Conservation (phyloP, 306 rosid species). For the Coriaria nepalensis region DNA sequence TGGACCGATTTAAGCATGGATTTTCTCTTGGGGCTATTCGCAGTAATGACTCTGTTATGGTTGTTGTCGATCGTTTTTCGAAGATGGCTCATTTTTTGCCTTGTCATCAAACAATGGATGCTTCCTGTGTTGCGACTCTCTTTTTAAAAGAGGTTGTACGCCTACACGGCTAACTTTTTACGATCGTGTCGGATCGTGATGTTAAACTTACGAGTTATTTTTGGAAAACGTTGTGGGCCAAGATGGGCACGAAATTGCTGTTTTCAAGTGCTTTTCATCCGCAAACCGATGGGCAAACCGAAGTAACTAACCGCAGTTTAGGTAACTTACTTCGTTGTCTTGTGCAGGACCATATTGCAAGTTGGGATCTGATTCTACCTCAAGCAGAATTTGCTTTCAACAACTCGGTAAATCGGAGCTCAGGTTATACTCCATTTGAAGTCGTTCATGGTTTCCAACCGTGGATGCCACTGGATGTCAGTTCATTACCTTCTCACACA, state of each 20-base stretch:
- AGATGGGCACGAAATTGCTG: too few relatives aligned
- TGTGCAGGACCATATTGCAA: neutral
- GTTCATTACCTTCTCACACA: neutral
- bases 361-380: neutral
- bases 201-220: too few relatives aligned
- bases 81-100: neutral
- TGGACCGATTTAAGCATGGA: too few relatives aligned
- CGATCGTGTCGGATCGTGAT: too few relatives aligned
- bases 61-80: neutral
- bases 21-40: too few relatives aligned
- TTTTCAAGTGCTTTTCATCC: too few relatives aligned
- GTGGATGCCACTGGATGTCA: neutral
- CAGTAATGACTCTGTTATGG: neutral
- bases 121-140: too few relatives aligned
- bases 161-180: too few relatives aligned
- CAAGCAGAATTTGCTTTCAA: neutral
- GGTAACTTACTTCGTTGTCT: neutral
- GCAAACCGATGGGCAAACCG: too few relatives aligned
- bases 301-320: too few relatives aligned
- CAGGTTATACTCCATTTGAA: neutral
- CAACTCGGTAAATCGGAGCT: neutral
- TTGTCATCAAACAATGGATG: neutral
- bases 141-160: too few relatives aligned
- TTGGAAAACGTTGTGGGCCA: too few relatives aligned
- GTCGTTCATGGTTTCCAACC: neutral